Base-by-base conservation (phyloP, 2,329 filamentous ascomycete genomes). In the Clathrospora elynae region DNA sequence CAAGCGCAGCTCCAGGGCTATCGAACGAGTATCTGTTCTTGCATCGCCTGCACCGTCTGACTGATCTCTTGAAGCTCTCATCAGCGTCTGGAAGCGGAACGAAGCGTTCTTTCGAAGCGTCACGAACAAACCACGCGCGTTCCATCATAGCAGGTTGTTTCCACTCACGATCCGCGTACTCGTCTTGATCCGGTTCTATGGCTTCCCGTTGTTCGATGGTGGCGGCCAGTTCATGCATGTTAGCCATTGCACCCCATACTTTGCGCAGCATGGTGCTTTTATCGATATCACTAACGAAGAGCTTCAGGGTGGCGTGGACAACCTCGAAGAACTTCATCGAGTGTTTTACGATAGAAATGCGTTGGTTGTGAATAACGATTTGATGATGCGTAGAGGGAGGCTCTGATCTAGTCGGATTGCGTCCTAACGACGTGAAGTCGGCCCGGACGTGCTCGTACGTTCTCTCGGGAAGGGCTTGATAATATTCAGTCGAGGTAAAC, bases 401-500 rank as follows among this genome's bases (percentile, higher is more conserved):
- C 20, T 8, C 24, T 13, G 18, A 16, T 20, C 11, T 19, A 9
- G 38, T 24, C 2, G 9, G 29, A 23, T 17, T 26, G 18, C 11
- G 16, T 1, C 24, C 13, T 2, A 59, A 28, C 6, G 33, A 29
- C 11, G 19, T 7, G 6, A 59, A 34, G 1, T 16, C 32, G 1
- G 26, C 25, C 6, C 35, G 23, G 1, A 56, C 26, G 3, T 55
- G 13, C 7, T 51, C 46, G 8, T 43, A 24, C 1, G 37, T 47
- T 5, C 35, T 18, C 25, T 67, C 57, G 8, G 46, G 42, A 3
- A 66, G 51, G 2, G 42, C 38, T 36, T 54, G 44, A 28, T 68
- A 68, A 32, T 57, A 65, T 5, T 42, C 39, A 5, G 55, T 58
- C 0, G 61, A 62, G 1, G 55, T 56, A 16, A 68, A 68, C 0